Evolutionary conservation across 2,329 filamentous ascomycete genomes (phyloP), one percentile per base, ranked within the genome.

Genomic region (Phoma sp.): DNA sequence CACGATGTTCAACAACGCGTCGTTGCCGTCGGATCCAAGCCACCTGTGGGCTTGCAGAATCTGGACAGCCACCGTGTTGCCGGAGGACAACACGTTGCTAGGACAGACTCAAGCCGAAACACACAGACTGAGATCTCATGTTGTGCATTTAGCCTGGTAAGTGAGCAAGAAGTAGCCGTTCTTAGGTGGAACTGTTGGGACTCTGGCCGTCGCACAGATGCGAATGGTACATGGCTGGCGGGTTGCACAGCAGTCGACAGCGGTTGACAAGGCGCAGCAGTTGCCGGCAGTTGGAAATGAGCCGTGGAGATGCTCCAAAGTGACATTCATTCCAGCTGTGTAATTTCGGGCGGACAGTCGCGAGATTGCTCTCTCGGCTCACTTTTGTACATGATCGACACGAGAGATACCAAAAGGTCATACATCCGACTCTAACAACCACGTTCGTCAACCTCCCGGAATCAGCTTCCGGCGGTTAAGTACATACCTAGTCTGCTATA

Each of bases 181-280:
- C 51, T 43, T 61, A 59, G 52, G 66, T 71, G 61, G 56, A 59
- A 71, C 65, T 70, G 66, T 71, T 72, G 69, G 59, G 63, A 53
- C 50, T 50, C 58, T 58, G 38, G 37, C 54, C 44, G 68, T 71
- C 50, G 45, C 59, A 69, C 66, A 58, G 38, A 55, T 55, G 61
- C 61, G 61, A 43, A 53, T 55, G 41, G 41, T 50, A 47, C 41
- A 37, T 55, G 45, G 52, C 52, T 50, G 52, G 52, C 52, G 50
- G 46, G 52, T 55, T 14, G 47, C 46, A 55, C 52, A 18, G 42
- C 46, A 25, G 37, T 50, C 41, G 42, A 40, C 40, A 40, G 37
- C 37, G 39, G 42, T 52, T 36, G 47, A 54, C 47, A 50, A 46
- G 53, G 51, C 50, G 54, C 49, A 58, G 56, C 40, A 56, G 41